Evolutionary conservation across 192 early-diverging fungal species (phyloP).

Genomic region (Backusella tuberculispora): DNA sequence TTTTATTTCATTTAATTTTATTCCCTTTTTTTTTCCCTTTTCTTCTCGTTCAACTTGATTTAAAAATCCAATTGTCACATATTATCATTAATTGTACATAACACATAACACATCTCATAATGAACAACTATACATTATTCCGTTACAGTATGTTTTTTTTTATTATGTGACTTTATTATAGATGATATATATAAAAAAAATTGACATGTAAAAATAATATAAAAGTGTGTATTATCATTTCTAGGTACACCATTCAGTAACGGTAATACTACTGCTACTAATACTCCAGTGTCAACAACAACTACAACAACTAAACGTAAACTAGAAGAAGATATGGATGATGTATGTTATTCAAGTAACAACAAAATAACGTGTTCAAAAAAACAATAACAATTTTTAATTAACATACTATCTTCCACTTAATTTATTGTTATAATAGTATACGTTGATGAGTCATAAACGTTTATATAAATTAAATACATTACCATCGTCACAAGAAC

Average conservation of each 20-base stretch:
- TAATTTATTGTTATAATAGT: background rate
- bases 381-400: background rate
- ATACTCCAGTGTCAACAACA: no score
- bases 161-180: background rate
- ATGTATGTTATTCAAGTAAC: constrained; percentile 2
- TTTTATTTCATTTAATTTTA: background rate
- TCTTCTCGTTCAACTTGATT: no score
- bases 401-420: background rate
- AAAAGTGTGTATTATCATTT: background rate
- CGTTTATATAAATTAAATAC: constrained; percentile 1
- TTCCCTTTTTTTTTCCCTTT: no score
- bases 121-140: background rate
- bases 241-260: background rate
- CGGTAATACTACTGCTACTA: background rate
- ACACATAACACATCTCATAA: background rate
- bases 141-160: background rate
- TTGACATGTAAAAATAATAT: background rate
- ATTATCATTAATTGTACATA: no score
- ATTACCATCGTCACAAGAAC: background rate
- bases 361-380: background rate
- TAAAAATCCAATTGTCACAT: no score
- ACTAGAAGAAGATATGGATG: background rate
- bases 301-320: background rate
- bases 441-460: background rate
- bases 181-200: background rate